Evolutionary conservation across 371 early-diverging fungal species (phyloP).

Genomic region (Rhizomucor miehei): DNA sequence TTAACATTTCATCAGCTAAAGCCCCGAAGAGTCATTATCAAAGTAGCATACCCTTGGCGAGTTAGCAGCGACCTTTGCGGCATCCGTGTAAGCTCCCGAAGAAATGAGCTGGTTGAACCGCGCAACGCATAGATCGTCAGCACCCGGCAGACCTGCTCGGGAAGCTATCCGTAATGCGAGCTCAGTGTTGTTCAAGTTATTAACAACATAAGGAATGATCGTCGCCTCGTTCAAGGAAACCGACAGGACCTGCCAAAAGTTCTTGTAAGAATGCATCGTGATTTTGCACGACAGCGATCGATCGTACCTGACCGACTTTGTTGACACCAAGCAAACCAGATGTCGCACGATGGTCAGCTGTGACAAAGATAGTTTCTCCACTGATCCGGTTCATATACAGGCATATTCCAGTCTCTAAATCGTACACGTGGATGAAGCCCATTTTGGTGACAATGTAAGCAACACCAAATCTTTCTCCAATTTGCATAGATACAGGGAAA

Average conservation of each 20-base stretch:
- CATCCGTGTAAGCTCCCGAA: constrained; percentile 82
- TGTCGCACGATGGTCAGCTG: constrained; percentile 84
- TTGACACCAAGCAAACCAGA: constrained; percentile 94
- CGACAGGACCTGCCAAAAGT: constrained; percentile 70
- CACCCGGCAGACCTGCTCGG: constrained; percentile 91
- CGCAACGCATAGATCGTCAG: constrained; percentile 86
- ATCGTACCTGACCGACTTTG: constrained; percentile 88
- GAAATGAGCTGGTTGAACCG: constrained; percentile 85
- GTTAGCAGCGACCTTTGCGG: constrained; percentile 94
- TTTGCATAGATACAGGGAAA: constrained; percentile 97
- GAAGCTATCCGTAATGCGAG: constrained; percentile 88
- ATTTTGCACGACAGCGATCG: background rate
- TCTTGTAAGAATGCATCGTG: background rate
- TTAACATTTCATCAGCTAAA: background rate
- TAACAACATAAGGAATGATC: constrained; percentile 88
- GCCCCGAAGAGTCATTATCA: too few relatives aligned
- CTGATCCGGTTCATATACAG: constrained; percentile 96
- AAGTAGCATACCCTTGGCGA: constrained; percentile 87
- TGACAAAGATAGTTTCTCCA: constrained; percentile 96
- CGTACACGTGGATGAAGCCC: constrained; percentile 97
- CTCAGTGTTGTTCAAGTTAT: constrained; percentile 81
- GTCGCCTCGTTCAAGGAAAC: constrained; percentile 88
- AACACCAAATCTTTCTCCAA: constrained; percentile 86
- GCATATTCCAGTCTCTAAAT: constrained; percentile 89
- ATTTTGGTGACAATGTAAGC: constrained; percentile 95